These are phyloP conservation scores for Stipa capillata DNA, from an alignment of 176 grass and related monocot species.

Conservation along the genomic window DNA sequence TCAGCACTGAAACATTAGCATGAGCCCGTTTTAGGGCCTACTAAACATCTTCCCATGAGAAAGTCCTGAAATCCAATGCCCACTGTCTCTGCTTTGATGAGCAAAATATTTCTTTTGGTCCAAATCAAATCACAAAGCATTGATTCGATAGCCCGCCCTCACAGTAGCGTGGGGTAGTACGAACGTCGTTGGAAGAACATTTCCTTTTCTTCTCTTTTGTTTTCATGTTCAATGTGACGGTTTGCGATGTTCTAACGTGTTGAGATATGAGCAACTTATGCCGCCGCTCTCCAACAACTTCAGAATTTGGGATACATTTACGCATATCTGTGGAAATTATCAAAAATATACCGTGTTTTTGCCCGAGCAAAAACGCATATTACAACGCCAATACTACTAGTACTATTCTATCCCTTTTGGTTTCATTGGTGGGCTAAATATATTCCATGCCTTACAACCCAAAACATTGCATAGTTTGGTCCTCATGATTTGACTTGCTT, in stretches of 20 bases:
- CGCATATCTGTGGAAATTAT: background rate
- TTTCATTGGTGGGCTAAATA: no score
- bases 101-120: slow-evolving; percentile 26
- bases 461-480: slow-evolving; percentile 1
- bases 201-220: background rate
- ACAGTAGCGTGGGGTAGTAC: slow-evolving; percentile 14
- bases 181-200: background rate
- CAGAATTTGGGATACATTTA: background rate
- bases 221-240: slow-evolving; percentile 17
- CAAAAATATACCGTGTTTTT: background rate
- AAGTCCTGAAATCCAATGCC: slow-evolving; percentile 39
- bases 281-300: background rate
- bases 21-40: background rate
- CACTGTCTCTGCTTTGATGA: slow-evolving; percentile 41
- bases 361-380: background rate
- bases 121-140: slow-evolving; percentile 45
- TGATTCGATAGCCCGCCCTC: slow-evolving; percentile 21
- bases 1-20: background rate
- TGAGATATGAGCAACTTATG: background rate
- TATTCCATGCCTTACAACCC: background rate
- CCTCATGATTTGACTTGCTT: slow-evolving; percentile 37
- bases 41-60: background rate
- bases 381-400: background rate
- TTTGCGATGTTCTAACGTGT: background rate
- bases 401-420: background rate